Evolutionary conservation across 2,329 filamentous ascomycete genomes (phyloP).

Genomic region (Ceratocystis colombiana): DNA sequence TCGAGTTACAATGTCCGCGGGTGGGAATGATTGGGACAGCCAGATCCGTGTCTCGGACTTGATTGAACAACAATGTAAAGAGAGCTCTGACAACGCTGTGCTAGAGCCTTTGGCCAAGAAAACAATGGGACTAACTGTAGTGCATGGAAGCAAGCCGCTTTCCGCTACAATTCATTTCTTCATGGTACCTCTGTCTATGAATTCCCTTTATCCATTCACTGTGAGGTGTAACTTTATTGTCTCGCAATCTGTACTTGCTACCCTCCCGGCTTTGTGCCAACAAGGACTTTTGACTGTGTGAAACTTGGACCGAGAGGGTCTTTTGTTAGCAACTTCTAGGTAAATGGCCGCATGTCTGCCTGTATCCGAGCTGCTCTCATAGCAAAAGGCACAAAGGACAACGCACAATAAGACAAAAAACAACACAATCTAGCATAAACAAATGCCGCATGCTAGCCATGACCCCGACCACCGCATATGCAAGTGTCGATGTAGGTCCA

Average conservation of each 20-base stretch:
- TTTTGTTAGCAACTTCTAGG: not conserved
- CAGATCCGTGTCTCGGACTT: constrained; percentile 18
- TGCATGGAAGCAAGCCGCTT: not conserved
- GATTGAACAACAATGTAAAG: constrained; percentile 25
- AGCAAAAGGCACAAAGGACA: not conserved
- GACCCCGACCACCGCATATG: not conserved
- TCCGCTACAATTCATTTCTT: not conserved
- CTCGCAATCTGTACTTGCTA: not conserved
- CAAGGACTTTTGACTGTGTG: constrained; percentile 6
- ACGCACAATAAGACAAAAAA: not conserved
- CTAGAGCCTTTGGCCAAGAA: not conserved
- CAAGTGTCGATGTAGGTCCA: constrained; percentile 5
- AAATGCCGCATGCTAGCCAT: not conserved
- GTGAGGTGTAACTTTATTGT: constrained; percentile 7
- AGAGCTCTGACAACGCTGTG: constrained; percentile 23
- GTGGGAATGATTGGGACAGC: not conserved
- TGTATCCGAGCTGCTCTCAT: not conserved
- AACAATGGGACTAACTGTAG: not conserved
- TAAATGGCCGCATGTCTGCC: not conserved
- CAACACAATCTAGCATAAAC: not conserved
- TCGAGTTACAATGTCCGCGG: not conserved
- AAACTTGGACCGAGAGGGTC: constrained; percentile 1
- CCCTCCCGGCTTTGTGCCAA: not conserved
- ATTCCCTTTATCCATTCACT: not conserved
- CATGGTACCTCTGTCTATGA: not conserved